Conservation (phyloP, 495 filamentous ascomycete genomes). For the Pyronema omphalodes region DNA sequence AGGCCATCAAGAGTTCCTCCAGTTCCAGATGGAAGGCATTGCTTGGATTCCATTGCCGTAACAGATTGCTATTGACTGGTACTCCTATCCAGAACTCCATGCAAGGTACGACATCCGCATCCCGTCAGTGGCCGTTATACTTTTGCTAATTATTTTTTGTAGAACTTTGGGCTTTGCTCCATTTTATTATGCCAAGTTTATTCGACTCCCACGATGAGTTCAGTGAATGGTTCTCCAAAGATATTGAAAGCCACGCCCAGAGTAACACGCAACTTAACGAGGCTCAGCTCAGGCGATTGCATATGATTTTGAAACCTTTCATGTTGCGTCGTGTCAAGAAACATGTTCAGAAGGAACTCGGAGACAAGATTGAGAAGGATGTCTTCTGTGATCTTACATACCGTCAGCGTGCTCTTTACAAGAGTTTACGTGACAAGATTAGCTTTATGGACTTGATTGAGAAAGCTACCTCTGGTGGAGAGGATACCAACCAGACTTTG, state of each 20-base stretch:
- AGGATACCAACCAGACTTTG: constrained; percentile 80
- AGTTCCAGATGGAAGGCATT: constrained; percentile 94
- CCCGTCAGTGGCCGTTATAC: not conserved
- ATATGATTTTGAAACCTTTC: constrained; percentile 98
- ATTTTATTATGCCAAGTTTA: constrained; percentile 98
- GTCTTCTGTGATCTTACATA: constrained; percentile 95
- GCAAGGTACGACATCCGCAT: constrained; percentile 34
- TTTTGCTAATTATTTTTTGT: not conserved
- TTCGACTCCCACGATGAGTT: constrained; percentile 99
- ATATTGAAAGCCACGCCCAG: constrained; percentile 95
- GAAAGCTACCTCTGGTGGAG: constrained; percentile 85
- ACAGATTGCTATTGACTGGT: constrained; percentile 83
- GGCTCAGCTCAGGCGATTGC: constrained; percentile 83
- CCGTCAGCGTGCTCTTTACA: constrained; percentile 86
- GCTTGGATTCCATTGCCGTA: constrained; percentile 85
- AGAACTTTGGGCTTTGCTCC: constrained; percentile 88
- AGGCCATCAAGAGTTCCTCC: constrained; percentile 94
- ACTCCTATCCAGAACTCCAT: constrained; percentile 99
- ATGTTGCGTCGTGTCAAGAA: constrained; percentile 99
- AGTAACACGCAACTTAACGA: constrained; percentile 98
- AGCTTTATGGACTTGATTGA: constrained; percentile 98
- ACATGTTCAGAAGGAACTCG: constrained; percentile 94
- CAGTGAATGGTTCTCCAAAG: constrained; percentile 99
- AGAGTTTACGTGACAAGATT: constrained; percentile 81
- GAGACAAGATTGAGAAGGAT: constrained; percentile 94